Evolutionary conservation across 371 early-diverging fungal species (phyloP), one percentile per base, ranked within the genome.

Genomic region (Haplosporangium sp.): DNA sequence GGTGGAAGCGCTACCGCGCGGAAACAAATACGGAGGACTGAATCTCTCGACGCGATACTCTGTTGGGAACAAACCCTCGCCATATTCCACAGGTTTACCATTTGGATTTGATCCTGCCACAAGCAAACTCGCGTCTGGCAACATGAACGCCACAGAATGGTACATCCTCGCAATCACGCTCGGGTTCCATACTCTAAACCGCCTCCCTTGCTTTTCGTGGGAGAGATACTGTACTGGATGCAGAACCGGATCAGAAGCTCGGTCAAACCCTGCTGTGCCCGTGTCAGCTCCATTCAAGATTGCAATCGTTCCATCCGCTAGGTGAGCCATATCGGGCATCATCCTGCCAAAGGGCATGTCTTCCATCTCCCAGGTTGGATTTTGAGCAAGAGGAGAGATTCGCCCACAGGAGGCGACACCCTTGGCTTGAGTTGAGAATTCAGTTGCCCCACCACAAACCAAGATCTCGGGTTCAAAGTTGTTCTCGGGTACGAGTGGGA

Each of bases 101-200:
- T 85, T 83, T 10, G 86, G 85, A 47, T 82, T 81, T 11, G 83
- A 82, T 12, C 88, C 88, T 21, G 86, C 77, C 2, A 86, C 82
- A n/a, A 85, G 64, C 8, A 88, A 74, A 1, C 83, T 64, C 16
- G 83, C 83, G 50, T 88, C 88, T 8, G 88, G 84, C n/a, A 86
- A 37, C 48, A 86, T 69, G 37, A 80, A 71, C 10, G 85, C 88
- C 10, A 76, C 63, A 2, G 86, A 86, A 63, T 86, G 85, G 59
- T 86, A 86, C 69, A 86, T 67, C 14, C 88, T 54, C 1, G 84
- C 63, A 48, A 86, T 82, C 45, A 74, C 64, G 43, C 83, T 75
- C n/a, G 74, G 73, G 52, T 72, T 79, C 57, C 73, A 64, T 8
- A 62, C 63, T 29, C 65, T 67, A 73, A 83, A 83, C 18, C 87